Conservation (phyloP, 768 basidiomycete genomes). For the Phanerochaete sordida region DNA sequence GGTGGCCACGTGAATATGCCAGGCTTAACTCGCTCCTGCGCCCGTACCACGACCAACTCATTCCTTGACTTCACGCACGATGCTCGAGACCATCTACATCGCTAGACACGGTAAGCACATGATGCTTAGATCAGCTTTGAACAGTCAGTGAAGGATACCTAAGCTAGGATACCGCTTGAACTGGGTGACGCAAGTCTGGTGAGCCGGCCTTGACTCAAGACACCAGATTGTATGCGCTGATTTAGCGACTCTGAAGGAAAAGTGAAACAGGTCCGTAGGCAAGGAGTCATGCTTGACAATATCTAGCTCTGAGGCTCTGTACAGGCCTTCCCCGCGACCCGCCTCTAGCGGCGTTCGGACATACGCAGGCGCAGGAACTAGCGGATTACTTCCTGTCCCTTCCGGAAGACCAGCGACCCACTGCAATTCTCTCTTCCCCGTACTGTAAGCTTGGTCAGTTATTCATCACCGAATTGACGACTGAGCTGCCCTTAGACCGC, state of each 20-base stretch:
- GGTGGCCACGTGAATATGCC: no score
- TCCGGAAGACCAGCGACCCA: conserved; percentile 65
- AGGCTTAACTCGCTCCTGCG: background rate
- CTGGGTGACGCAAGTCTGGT: conserved; percentile 70
- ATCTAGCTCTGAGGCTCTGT: conserved; percentile 16
- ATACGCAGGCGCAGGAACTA: conserved; percentile 74
- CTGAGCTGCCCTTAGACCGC: conserved; percentile 52
- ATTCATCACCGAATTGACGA: background rate
- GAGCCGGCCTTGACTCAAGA: conserved; percentile 22
- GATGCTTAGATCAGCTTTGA: background rate
- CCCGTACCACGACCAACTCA: background rate
- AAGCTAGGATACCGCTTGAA: conserved; percentile 67
- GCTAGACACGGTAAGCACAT: conserved; percentile 55
- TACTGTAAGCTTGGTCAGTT: conserved; percentile 52
- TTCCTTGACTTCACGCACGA: conserved; percentile 16
- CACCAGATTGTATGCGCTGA: no score
- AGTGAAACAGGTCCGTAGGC: conserved; percentile 24
- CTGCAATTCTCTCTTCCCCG: conserved; percentile 80
- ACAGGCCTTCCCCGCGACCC: conserved; percentile 73
- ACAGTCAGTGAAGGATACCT: conserved; percentile 2
- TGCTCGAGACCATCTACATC: conserved; percentile 65
- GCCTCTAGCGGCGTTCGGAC: conserved; percentile 65
- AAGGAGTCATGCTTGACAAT: no score
- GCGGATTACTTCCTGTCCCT: conserved; percentile 60
- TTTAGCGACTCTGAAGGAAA: no score